Percentiles rank a stretch among this genome's conserved stretches.
Evolutionary conservation across 352 stramenopile genomes (phyloP).

Genomic region (Sclerospora graminicola): DNA sequence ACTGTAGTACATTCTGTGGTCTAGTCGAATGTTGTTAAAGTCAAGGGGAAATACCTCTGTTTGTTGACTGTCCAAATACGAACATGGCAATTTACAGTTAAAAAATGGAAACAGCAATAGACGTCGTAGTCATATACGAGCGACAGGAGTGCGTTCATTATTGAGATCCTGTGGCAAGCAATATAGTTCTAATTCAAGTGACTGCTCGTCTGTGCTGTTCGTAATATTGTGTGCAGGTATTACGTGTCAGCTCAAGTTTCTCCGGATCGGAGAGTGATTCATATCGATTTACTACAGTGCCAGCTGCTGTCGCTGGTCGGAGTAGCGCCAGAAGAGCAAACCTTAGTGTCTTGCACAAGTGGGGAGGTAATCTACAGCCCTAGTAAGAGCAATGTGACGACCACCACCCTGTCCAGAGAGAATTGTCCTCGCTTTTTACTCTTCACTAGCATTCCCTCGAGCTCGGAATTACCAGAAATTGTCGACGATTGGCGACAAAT

Average conservation of each 20-base stretch:
- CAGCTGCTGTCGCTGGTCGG: slow-evolving; percentile 61
- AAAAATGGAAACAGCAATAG: slow-evolving; percentile 14
- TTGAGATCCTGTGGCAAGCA: background rate
- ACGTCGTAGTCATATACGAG: slow-evolving; percentile 44
- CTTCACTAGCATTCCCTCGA: slow-evolving; percentile 9
- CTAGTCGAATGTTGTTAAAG: no score
- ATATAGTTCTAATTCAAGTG: slow-evolving; percentile 1
- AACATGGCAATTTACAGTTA: no score
- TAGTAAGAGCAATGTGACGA: slow-evolving; percentile 6
- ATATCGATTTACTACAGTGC: slow-evolving; percentile 53
- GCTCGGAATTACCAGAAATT: slow-evolving; percentile 5
- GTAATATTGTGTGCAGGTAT: slow-evolving; percentile 12
- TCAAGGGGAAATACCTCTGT: no score
- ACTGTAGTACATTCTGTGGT: no score
- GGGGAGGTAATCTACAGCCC: slow-evolving; percentile 29
- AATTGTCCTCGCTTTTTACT: slow-evolving; percentile 31
- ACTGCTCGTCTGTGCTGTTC: background rate
- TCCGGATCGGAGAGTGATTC: slow-evolving; percentile 15
- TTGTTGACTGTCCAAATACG: no score
- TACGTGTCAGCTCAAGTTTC: slow-evolving; percentile 27
- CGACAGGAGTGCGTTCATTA: slow-evolving; percentile 40
- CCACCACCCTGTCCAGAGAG: slow-evolving; percentile 7
- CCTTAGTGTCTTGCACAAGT: slow-evolving; percentile 31
- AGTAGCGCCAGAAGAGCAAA: slow-evolving; percentile 43
- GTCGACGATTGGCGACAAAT: slow-evolving; percentile 45